These are phyloP conservation scores for Pseudocercospora pini-densiflorae DNA, from an alignment of 2,329 filamentous ascomycete genomes.

Conservation along the genomic window DNA sequence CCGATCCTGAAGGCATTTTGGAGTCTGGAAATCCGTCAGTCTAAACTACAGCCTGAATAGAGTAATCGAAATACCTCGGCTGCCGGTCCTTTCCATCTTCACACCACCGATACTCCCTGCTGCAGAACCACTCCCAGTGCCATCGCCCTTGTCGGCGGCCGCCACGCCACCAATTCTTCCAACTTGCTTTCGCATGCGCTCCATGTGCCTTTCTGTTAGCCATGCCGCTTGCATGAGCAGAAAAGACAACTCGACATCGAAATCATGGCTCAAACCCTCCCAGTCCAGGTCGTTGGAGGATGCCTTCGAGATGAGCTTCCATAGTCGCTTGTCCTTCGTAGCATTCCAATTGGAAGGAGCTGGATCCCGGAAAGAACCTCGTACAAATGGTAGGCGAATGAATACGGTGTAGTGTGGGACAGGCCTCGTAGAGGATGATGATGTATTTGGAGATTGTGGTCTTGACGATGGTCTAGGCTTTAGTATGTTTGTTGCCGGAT, in stretches of 20 bases:
- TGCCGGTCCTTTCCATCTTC: constrained; percentile 58
- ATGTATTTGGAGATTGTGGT: constrained; percentile 19
- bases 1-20: constrained; percentile 21
- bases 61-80: constrained; percentile 43
- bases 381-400: constrained; percentile 84
- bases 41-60: not conserved
- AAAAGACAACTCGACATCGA: constrained; percentile 85
- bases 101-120: constrained; percentile 41
- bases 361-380: constrained; percentile 88
- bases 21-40: constrained; percentile 19
- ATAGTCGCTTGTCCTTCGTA: constrained; percentile 82
- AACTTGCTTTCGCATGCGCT: constrained; percentile 89
- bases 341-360: constrained; percentile 87
- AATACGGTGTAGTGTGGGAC: constrained; percentile 70
- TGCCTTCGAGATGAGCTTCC: constrained; percentile 86
- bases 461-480: constrained; percentile 22
- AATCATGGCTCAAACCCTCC: constrained; percentile 54
- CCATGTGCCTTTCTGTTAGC: constrained; percentile 88
- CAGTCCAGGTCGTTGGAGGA: constrained; percentile 74
- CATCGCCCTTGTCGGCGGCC: constrained; percentile 19
- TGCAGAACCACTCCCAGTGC: constrained; percentile 50
- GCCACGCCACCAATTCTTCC: constrained; percentile 57
- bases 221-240: constrained; percentile 92
- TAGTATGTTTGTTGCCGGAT: constrained; percentile 2
- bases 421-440: constrained; percentile 9